A percentile compares a stretch with the other conserved stretches of the same genome.
phyloP scores from a whole-genome alignment of 306 rosid genomes.

The Trifolium fragiferum region DNA sequence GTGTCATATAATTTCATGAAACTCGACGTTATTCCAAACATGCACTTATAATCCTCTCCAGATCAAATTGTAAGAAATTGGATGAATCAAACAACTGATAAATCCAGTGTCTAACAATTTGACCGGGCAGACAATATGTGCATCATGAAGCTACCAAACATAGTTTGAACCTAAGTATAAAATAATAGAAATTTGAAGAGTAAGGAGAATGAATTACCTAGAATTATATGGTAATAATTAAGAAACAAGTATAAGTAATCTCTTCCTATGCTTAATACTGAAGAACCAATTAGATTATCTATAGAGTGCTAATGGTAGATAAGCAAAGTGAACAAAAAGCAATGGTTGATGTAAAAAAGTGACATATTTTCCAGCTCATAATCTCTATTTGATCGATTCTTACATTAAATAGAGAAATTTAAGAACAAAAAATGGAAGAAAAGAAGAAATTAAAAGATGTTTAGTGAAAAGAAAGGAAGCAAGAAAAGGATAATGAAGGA shows the following conservation, averaged over 20 bases:
- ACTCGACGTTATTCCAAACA: neutral
- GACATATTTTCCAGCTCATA: neutral
- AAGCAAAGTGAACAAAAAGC: neutral
- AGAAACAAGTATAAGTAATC: conserved; percentile 31
- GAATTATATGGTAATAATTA: neutral
- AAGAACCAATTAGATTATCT: too few relatives aligned
- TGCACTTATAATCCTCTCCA: neutral
- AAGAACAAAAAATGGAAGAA: too few relatives aligned
- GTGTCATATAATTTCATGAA: neutral
- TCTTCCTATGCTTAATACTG: conserved; percentile 16
- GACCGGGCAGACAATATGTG: neutral
- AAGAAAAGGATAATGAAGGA: too few relatives aligned
- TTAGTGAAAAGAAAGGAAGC: too few relatives aligned
- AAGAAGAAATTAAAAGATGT: too few relatives aligned
- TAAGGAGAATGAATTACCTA: conserved; percentile 40
- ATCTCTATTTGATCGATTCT: too few relatives aligned
- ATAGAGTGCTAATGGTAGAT: too few relatives aligned
- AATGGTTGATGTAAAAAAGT: neutral
- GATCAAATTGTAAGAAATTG: neutral
- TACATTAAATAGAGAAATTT: too few relatives aligned
- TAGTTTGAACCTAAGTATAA: conserved; percentile 26
- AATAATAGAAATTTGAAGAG: conserved; percentile 6
- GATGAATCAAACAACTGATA: neutral
- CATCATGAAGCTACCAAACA: neutral
- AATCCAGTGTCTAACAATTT: neutral